These are phyloP conservation scores for Combretum micranthum DNA, from an alignment of 345 rosid species.

Conservation along the genomic window DNA sequence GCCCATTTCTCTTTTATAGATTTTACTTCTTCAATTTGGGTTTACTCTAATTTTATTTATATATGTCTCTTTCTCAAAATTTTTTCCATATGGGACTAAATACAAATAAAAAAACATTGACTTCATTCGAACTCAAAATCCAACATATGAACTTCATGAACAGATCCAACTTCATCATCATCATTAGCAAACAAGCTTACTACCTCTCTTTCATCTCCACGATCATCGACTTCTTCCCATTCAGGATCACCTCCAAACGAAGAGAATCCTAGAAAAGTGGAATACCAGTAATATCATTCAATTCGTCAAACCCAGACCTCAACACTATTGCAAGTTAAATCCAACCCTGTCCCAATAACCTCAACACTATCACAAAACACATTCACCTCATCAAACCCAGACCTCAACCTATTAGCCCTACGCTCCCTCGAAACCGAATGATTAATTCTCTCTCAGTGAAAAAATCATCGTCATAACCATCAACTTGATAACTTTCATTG, in stretches of 20 bases:
- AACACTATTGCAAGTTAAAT: constrained; percentile 34
- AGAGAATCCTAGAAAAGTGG: constrained; percentile 78
- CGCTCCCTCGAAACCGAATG: too few species aligned
- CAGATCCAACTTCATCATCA: constrained; percentile 51
- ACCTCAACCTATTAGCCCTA: too few species aligned
- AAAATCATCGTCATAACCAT: background rate
- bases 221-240: constrained; percentile 90
- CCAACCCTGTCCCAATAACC: constrained; percentile 35
- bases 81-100: too few species aligned
- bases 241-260: constrained; percentile 69
- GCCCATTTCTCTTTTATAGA: too few species aligned
- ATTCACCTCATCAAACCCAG: too few species aligned
- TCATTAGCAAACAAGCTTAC: constrained; percentile 47
- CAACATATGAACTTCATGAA: too few species aligned
- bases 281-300: constrained; percentile 34
- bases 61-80: too few species aligned
- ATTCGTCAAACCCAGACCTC: constrained; percentile 38
- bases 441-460: too few species aligned
- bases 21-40: too few species aligned
- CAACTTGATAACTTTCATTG: constrained; percentile 12
- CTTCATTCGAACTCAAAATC: too few species aligned
- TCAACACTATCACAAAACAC: constrained; percentile 13
- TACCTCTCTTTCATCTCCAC: constrained; percentile 58
- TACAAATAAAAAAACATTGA: too few species aligned
- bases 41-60: too few species aligned